Percentiles rank a stretch among this genome's conserved stretches.
Evolutionary conservation across 805 yeast species (phyloP).

Genomic region (Kodamaea neixiangensis): DNA sequence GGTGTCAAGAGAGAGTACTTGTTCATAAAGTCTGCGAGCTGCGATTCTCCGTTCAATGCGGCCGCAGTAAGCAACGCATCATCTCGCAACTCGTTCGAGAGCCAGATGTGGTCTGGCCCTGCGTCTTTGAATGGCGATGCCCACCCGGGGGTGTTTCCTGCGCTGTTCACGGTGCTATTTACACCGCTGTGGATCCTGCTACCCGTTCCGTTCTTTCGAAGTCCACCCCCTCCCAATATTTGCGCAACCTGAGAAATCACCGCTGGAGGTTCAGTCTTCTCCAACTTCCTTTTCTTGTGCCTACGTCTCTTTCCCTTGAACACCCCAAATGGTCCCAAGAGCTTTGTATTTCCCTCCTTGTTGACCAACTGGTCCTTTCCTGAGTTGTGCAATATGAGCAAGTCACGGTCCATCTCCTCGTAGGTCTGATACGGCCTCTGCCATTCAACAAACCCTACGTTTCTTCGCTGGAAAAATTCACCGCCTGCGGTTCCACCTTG

Average conservation of each 20-base stretch:
- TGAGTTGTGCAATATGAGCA: constrained; percentile 54
- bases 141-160: constrained; percentile 1
- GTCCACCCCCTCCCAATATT: not conserved
- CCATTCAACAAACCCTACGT: constrained; percentile 74
- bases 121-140: constrained; percentile 6
- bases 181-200: not conserved
- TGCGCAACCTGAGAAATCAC: constrained; percentile 1
- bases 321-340: constrained; percentile 82
- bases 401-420: constrained; percentile 78
- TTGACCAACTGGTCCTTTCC: constrained; percentile 36
- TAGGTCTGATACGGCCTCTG: constrained; percentile 65
- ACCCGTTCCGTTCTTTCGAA: not conserved
- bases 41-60: constrained; percentile 62
- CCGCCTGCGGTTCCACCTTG: constrained; percentile 3
- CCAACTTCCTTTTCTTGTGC: not conserved
- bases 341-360: constrained; percentile 47
- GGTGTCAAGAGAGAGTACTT: constrained; percentile 17
- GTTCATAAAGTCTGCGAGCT: constrained; percentile 54
- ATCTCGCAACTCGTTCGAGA: constrained; percentile 67
- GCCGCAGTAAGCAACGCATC: constrained; percentile 76
- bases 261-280: not conserved
- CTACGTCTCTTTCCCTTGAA: constrained; percentile 38
- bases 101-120: constrained; percentile 60
- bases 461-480: constrained; percentile 66
- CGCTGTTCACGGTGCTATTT: not conserved